Evolutionary conservation across 257 asterid species (phyloP).

Genomic region (Perilla frutescens): DNA sequence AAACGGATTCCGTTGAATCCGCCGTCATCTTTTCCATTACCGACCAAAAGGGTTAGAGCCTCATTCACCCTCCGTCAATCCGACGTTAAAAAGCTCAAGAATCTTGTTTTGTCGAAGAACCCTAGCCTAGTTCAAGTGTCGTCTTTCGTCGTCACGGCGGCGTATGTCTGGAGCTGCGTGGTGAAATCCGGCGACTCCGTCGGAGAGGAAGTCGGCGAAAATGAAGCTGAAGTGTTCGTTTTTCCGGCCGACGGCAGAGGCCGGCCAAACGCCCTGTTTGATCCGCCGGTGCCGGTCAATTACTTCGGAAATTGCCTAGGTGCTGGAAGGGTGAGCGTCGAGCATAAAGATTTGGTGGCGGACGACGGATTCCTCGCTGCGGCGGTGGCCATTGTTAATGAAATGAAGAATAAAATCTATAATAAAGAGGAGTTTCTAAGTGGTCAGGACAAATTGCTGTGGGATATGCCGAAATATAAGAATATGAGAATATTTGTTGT

Average conservation of each 20-base stretch:
- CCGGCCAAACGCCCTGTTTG: conserved; percentile 11
- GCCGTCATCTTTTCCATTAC: conserved; percentile 27
- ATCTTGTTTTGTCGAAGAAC: conserved; percentile 32
- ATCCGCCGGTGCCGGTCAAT: conserved; percentile 30
- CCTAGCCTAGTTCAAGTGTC: conserved; percentile 34
- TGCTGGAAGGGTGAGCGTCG: conserved; percentile 15
- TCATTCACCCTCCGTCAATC: conserved; percentile 43
- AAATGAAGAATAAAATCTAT: conserved; percentile 27
- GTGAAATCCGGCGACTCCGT: conserved; percentile 1
- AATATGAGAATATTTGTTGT: conserved; percentile 24
- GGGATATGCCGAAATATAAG: neutral
- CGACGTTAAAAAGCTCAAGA: conserved; percentile 43
- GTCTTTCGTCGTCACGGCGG: conserved; percentile 27
- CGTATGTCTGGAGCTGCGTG: conserved; percentile 43
- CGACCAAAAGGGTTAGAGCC: conserved; percentile 28
- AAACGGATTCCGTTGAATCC: conserved; percentile 24
- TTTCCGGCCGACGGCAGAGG: conserved; percentile 41
- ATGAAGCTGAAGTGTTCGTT: conserved; percentile 12
- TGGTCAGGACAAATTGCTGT: conserved; percentile 34
- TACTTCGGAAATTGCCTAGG: conserved; percentile 51
- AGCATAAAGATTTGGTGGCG: conserved; percentile 29
- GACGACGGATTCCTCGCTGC: conserved; percentile 39
- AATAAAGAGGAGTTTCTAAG: conserved; percentile 22
- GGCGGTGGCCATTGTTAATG: conserved; percentile 39
- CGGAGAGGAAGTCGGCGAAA: neutral